Evolutionary conservation across 495 filamentous ascomycete genomes (phyloP), one percentile per base, ranked within the genome.

Genomic region (Penicillium mononematosum): DNA sequence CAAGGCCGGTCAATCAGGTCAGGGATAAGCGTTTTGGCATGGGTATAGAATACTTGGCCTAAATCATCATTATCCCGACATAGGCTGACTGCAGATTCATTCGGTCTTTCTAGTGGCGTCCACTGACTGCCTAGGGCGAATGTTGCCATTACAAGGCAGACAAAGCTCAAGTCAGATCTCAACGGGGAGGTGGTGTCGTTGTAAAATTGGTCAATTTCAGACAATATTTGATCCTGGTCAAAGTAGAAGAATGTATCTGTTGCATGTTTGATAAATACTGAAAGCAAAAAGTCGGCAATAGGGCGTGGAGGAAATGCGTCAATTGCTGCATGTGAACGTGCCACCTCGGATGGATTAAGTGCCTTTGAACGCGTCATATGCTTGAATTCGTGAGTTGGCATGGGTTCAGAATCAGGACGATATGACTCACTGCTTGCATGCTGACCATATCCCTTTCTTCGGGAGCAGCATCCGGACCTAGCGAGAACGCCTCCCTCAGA

Each of bases 61-160:
- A 59, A 22, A 47, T 67, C 58, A 32, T 47, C 45, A 24, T 49
- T 41, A 7, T 54, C 55, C 7, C 39, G 48, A 3, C 42, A 47
- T 4, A 55, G 29, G 29, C 44, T 41, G 17, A 27, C 19, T 5
- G 7, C 42, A 14, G 24, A 31, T 10, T 45, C 49, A 9, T 63
- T 53, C 10, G 61, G 64, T 39, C 51, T 56, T 42, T 61, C 61
- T 5, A 67, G 45, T 0, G 54, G 41, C 20, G 62, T 61, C 58
- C 58, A 70, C 22, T 70, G 67, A 36, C 67, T 70, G 3, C 61
- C 64, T 24, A 70, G 45, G 0, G 67, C 67, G 36, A 70, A 65
- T 6, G 53, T 50, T 12, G 58, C 59, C 31, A 70, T 47, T 5
- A 42, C 50, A 22, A 67, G 55, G 43, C 61, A 67, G 0, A 67